Evolutionary conservation across 768 basidiomycete species (phyloP).

Genomic region (Russula compacta): DNA sequence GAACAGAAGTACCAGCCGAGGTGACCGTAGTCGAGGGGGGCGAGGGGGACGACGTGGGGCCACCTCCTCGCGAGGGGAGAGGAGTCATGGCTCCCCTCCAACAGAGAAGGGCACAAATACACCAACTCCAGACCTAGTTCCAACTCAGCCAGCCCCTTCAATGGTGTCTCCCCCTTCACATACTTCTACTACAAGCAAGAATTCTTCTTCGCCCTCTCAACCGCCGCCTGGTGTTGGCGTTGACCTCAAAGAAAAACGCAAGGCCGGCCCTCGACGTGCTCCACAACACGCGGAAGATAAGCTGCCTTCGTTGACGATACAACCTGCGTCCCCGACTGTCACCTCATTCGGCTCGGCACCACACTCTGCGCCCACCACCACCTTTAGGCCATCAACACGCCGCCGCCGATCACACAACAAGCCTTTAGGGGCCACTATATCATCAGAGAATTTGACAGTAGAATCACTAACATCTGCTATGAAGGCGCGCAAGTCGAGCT

Average conservation of each 20-base stretch:
- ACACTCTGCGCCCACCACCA: constrained; percentile 21
- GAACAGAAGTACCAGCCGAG: constrained; percentile 17
- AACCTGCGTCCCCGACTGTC: constrained; percentile 17
- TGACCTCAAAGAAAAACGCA: constrained; percentile 7
- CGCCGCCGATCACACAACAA: constrained; percentile 41
- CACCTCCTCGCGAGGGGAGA: constrained; percentile 26
- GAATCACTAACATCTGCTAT: constrained; percentile 20
- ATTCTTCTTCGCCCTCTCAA: constrained; percentile 1
- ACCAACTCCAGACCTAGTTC: neutral
- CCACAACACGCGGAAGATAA: constrained; percentile 7
- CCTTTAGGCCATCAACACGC: constrained; percentile 38
- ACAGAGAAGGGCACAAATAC: constrained; percentile 14
- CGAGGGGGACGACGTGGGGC: constrained; percentile 28
- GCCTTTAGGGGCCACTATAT: constrained; percentile 10
- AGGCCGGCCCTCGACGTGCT: constrained; percentile 2
- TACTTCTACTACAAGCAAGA: constrained; percentile 1
- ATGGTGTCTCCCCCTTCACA: neutral
- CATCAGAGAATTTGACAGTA: constrained; percentile 20
- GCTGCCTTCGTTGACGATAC: constrained; percentile 13
- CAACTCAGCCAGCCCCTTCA: neutral
- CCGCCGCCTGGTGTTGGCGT: neutral
- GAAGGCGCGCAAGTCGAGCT: constrained; percentile 9
- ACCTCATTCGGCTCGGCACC: constrained; percentile 10
- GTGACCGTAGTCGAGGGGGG: constrained; percentile 22
- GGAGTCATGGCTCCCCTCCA: constrained; percentile 24